Evolutionary conservation across 495 filamentous ascomycete species (phyloP).

Genomic region (Hypoxylon perforatum): DNA sequence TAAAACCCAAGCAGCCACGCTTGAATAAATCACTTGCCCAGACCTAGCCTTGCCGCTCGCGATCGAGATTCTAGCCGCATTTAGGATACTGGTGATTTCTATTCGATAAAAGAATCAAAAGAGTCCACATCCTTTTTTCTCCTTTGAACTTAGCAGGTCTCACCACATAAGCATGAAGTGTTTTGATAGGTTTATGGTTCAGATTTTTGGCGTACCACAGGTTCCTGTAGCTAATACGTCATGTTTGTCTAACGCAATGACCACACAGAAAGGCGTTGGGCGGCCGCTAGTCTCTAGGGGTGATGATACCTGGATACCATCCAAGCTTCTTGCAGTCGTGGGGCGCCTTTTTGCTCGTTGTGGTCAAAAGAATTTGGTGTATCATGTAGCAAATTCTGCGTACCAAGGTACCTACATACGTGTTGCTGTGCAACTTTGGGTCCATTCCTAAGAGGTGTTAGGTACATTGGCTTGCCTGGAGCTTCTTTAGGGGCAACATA

Average conservation of each 20-base stretch:
- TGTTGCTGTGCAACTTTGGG: no score
- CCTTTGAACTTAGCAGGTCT: slow-evolving; percentile 18
- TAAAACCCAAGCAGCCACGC: no score
- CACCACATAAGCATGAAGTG: background rate
- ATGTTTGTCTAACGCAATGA: slow-evolving; percentile 31
- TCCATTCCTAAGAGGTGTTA: background rate
- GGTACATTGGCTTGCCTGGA: background rate
- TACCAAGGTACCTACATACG: no score
- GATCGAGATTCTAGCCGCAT: slow-evolving; percentile 37
- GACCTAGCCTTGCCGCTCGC: slow-evolving; percentile 18
- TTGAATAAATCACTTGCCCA: no score
- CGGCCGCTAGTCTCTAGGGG: background rate
- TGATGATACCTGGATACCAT: slow-evolving; percentile 2
- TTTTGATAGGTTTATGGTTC: background rate
- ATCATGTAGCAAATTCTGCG: no score
- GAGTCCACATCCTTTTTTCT: slow-evolving; percentile 3
- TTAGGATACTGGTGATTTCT: background rate
- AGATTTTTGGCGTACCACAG: slow-evolving; percentile 6
- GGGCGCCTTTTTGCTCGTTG: no score
- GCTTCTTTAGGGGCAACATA: background rate
- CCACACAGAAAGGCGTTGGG: slow-evolving; percentile 8
- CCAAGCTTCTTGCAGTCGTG: background rate
- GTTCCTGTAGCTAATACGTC: slow-evolving; percentile 36
- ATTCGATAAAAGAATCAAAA: slow-evolving; percentile 15
- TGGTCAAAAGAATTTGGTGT: background rate